Percentiles rank a stretch among this genome's conserved stretches.
phyloP scores from a whole-genome alignment of 2,329 filamentous ascomycete species.

The Diplodia scrobiculata region DNA sequence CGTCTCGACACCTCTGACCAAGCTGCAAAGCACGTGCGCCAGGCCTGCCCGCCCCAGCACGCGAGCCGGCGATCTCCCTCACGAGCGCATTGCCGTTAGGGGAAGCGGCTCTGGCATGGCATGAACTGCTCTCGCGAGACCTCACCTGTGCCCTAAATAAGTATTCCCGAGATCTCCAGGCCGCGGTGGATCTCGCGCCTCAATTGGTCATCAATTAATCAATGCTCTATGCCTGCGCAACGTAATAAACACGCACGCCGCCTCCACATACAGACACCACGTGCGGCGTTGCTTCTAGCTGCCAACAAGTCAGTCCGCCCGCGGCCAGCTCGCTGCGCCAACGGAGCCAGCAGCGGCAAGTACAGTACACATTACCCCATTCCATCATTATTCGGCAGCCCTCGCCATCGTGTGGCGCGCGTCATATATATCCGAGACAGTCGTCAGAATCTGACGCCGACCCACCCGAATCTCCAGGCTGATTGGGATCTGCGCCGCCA shows the following conservation, averaged over 20 bases:
- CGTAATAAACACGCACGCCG: conserved; percentile 16
- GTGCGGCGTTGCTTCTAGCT: background rate
- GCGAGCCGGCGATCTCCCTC: conserved; percentile 21
- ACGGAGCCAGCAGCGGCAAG: background rate
- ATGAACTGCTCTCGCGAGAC: background rate
- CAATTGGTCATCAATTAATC: conserved; percentile 24
- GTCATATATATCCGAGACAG: conserved; percentile 25
- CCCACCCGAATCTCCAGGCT: conserved; percentile 30
- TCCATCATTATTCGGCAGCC: conserved; percentile 3
- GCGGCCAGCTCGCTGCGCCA: background rate
- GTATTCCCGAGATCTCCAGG: conserved; percentile 12
- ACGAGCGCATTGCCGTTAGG: conserved; percentile 17
- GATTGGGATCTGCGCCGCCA: conserved; percentile 29
- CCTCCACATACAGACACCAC: background rate
- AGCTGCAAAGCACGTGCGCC: conserved; percentile 14
- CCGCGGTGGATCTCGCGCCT: conserved; percentile 13
- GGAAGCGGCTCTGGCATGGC: conserved; percentile 15
- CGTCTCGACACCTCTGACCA: conserved; percentile 9
- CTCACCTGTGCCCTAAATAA: background rate
- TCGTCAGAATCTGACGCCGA: conserved; percentile 29
- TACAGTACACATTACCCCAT: conserved; percentile 4
- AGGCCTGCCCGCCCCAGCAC: conserved; percentile 1
- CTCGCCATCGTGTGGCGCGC: background rate
- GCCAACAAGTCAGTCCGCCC: background rate
- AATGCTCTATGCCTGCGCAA: conserved; percentile 16